Evolutionary conservation across 768 basidiomycete species (phyloP), one percentile per base, ranked within the genome.

Genomic region (Vararia minispora): DNA sequence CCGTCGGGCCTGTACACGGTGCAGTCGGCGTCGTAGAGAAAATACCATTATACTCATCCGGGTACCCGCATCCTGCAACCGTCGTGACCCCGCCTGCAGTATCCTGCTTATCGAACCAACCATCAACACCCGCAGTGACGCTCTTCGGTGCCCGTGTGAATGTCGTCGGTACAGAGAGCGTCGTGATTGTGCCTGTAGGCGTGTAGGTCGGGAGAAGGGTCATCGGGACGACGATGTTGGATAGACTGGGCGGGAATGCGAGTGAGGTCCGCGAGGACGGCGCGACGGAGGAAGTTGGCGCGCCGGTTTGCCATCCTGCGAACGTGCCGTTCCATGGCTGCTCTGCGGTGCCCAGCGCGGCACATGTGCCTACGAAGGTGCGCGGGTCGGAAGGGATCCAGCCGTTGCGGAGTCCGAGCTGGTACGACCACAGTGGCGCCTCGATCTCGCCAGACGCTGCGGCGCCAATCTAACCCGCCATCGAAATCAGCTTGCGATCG

Each of bases 341-440:
- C 2, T 56, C 58, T 5, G 58, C 35, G 5, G 62, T 60, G 24
- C 76, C 79, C 10, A 79, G 54, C 13, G 65, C 56, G 14, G 49
- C 62, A 56, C 89, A 94, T 31, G 66, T 57, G 53, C 89, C 86
- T 13, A 61, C 43, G 23, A 76, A 70, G 8, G 48, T 54, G 29
- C 83, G 64, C 13, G 85, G 85, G 65, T 89, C 79, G 2, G 58
- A 52, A 13, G 86, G 82, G 35, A 87, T 75, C 74, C 78, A 87
- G 21, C 86, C 86, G 39, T 80, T 62, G 42, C 72, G 61, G 34
- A 88, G 72, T 8, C 73, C 68, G 55, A 78, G 72, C 52, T 73
- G 60, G 63, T 81, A 82, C 22, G 74, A 74, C 81, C 81, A 84
- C 35, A 76, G 63, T 3, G 77, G 74, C 8, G 69, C 53, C 42